phyloP scores from a whole-genome alignment of 2,329 filamentous ascomycete genomes.

The Metarhizium anisopliae region DNA sequence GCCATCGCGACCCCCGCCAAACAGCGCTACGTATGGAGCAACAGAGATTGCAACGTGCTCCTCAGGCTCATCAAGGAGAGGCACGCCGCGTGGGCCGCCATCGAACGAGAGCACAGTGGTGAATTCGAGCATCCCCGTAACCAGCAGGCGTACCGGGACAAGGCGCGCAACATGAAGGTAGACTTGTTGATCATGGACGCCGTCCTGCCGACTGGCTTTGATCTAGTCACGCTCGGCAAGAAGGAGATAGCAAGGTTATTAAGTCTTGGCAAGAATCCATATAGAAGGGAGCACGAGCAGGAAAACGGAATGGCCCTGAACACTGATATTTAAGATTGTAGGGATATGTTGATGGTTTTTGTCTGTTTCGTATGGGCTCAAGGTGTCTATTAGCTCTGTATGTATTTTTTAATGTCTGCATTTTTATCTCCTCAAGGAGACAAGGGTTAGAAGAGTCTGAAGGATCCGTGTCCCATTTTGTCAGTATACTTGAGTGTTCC shows the following conservation, averaged over 20 bases:
- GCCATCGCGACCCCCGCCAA: conserved; percentile 4
- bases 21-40: conserved; percentile 31
- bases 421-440: too few species aligned
- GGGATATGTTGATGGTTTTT: neutral
- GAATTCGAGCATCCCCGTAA: conserved; percentile 35
- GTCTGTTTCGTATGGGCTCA: too few species aligned
- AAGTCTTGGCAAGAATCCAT: conserved; percentile 37
- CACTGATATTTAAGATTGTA: conserved; percentile 15
- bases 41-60: conserved; percentile 31
- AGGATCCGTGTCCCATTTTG: too few species aligned
- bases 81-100: conserved; percentile 21
- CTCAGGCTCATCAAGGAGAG: conserved; percentile 28
- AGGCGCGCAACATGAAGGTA: conserved; percentile 48
- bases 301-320: conserved; percentile 27
- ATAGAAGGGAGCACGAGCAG: conserved; percentile 37
- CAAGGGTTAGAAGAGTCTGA: too few species aligned
- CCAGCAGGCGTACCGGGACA: conserved; percentile 49
- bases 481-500: too few species aligned
- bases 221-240: conserved; percentile 37
- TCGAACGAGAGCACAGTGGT: conserved; percentile 19
- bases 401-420: too few species aligned
- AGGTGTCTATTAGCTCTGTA: too few species aligned
- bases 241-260: conserved; percentile 38
- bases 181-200: conserved; percentile 37
- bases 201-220: conserved; percentile 37